These are phyloP conservation scores for Acer saccharum DNA, from an alignment of 345 rosid genomes.

Conservation along the genomic window DNA sequence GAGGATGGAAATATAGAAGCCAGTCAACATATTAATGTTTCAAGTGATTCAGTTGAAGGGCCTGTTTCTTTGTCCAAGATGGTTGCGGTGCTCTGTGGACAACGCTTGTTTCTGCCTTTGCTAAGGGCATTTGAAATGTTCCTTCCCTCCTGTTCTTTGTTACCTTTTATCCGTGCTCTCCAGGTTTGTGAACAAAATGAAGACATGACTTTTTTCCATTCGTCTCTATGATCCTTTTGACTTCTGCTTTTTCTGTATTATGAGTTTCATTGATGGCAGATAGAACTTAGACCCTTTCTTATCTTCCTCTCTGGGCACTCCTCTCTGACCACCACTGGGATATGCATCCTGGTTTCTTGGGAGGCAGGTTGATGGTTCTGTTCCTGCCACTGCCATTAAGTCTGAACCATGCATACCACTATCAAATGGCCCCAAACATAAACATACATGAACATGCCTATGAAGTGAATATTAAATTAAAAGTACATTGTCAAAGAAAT, in stretches of 20 bases:
- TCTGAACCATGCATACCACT: conserved; percentile 3
- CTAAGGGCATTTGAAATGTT: conserved; percentile 97
- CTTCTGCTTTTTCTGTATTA: conserved; percentile 1
- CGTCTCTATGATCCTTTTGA: conserved; percentile 14
- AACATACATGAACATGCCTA: conserved; percentile 1
- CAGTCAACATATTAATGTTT: conserved; percentile 39
- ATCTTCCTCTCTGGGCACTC: conserved; percentile 8
- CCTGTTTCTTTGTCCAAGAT: conserved; percentile 72
- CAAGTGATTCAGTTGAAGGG: conserved; percentile 60
- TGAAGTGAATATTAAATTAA: conserved; percentile 3
- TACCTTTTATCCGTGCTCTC: conserved; percentile 93
- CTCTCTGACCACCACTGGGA: not conserved
- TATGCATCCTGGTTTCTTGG: conserved; percentile 14
- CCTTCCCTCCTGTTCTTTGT: conserved; percentile 89
- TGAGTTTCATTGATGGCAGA: conserved; percentile 1
- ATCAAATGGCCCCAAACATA: conserved; percentile 9
- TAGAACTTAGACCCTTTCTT: conserved; percentile 5
- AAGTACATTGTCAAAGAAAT: not conserved
- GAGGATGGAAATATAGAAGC: conserved; percentile 50
- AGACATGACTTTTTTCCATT: conserved; percentile 18
- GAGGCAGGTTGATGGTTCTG: conserved; percentile 13
- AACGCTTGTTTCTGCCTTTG: conserved; percentile 83
- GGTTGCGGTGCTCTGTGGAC: conserved; percentile 98
- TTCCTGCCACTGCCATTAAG: conserved; percentile 5
- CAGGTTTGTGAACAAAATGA: conserved; percentile 66